Conservation (phyloP, 345 rosid species). For the Jatropha curcas region DNA sequence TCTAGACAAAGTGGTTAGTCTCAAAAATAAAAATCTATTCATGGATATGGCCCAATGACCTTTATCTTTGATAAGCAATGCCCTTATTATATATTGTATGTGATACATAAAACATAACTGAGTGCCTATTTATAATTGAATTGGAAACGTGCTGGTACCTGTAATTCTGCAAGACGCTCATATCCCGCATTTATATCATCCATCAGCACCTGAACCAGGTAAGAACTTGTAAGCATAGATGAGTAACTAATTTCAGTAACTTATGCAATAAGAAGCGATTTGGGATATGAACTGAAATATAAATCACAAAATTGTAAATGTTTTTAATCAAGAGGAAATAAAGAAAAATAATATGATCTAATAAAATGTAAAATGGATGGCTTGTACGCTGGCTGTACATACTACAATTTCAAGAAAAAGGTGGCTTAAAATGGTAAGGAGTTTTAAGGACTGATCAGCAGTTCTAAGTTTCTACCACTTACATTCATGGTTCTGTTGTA, state of each 20-base stretch:
- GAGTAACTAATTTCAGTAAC: background rate
- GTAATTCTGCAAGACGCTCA: constrained; percentile 85
- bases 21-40: background rate
- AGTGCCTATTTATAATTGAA: constrained; percentile 2
- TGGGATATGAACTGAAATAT: background rate
- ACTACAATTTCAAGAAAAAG: background rate
- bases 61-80: background rate
- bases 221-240: constrained; percentile 19
- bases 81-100: background rate
- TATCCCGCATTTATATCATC: constrained; percentile 89
- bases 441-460: background rate
- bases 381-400: background rate
- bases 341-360: background rate
- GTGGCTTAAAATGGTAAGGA: background rate
- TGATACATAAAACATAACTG: background rate
- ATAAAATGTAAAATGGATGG: background rate
- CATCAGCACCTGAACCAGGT: constrained; percentile 68
- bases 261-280: background rate
- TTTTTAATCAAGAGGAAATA: background rate
- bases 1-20: background rate
- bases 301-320: background rate
- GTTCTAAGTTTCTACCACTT: background rate
- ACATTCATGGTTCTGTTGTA: background rate
- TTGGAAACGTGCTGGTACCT: constrained; percentile 45
- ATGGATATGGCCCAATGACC: background rate